Conservation (phyloP, 2,329 filamentous ascomycete genomes). For the Pyrenophora graminea region DNA sequence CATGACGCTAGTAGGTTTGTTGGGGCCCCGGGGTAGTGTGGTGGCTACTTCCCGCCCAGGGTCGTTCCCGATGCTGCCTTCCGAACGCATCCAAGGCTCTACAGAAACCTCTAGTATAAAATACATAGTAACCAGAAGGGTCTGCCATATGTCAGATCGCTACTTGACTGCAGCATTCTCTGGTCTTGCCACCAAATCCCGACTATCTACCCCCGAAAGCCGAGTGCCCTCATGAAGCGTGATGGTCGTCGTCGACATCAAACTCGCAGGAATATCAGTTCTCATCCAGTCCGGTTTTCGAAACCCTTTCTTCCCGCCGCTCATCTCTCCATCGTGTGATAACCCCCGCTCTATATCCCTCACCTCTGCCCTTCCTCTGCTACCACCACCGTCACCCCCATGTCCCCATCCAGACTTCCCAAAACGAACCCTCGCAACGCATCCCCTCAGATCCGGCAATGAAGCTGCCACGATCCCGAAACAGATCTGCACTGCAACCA, state of each 20-base stretch:
- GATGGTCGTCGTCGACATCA: slow-evolving; percentile 25
- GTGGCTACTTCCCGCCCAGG: too few relatives aligned
- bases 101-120: too few relatives aligned
- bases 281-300: slow-evolving; percentile 31
- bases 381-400: neutral
- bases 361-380: neutral
- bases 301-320: slow-evolving; percentile 8
- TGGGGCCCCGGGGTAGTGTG: too few relatives aligned
- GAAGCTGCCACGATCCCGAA: slow-evolving; percentile 34
- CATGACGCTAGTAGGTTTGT: too few relatives aligned
- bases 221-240: slow-evolving; percentile 14
- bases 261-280: slow-evolving; percentile 20
- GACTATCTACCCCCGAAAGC: neutral
- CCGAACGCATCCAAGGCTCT: too few relatives aligned
- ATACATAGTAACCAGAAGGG: too few relatives aligned
- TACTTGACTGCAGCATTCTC: neutral
- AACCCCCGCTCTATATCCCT: slow-evolving; percentile 10
- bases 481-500: slow-evolving; percentile 32
- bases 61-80: too few relatives aligned
- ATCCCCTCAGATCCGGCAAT: slow-evolving; percentile 31
- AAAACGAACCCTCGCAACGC: slow-evolving; percentile 25
- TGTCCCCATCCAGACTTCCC: slow-evolving; percentile 11
- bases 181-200: neutral
- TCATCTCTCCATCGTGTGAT: neutral
- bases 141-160: too few relatives aligned